Conservation (phyloP, 2,329 filamentous ascomycete genomes). For the Penicillium glabrum region DNA sequence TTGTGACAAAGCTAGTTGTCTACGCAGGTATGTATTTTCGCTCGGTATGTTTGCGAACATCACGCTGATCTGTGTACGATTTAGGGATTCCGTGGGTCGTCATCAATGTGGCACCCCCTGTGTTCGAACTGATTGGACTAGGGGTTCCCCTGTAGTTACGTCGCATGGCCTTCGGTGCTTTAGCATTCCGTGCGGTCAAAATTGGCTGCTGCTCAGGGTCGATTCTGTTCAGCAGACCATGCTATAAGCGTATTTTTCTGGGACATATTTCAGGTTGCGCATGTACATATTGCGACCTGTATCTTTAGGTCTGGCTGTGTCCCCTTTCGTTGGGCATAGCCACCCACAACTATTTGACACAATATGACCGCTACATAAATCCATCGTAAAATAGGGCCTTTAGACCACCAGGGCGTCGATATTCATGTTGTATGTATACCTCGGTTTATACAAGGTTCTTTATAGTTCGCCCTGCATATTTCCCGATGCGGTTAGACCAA, state of each 20-base stretch:
- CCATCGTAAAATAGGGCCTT: neutral
- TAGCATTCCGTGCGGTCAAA: neutral
- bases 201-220: neutral
- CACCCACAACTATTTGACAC: neutral
- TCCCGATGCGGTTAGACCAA: neutral
- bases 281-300: slow-evolving; percentile 23
- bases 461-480: neutral
- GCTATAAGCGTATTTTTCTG: slow-evolving; percentile 6
- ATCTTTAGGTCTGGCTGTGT: slow-evolving; percentile 5
- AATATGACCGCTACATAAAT: neutral
- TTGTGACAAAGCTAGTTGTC: slow-evolving; percentile 93
- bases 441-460: neutral
- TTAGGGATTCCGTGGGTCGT: slow-evolving; percentile 80
- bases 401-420: neutral
- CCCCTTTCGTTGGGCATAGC: neutral
- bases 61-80: slow-evolving; percentile 4
- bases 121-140: slow-evolving; percentile 59
- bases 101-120: slow-evolving; percentile 69
- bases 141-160: slow-evolving; percentile 15
- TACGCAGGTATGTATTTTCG: slow-evolving; percentile 70
- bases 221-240: slow-evolving; percentile 16
- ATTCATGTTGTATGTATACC: neutral
- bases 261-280: slow-evolving; percentile 10
- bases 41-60: slow-evolving; percentile 1
- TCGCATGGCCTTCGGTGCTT: neutral